Percentiles rank a stretch among this genome's conserved stretches.
Evolutionary conservation across 2,329 filamentous ascomycete genomes (phyloP).

Genomic region (Mycosphaerelloides madeirae): DNA sequence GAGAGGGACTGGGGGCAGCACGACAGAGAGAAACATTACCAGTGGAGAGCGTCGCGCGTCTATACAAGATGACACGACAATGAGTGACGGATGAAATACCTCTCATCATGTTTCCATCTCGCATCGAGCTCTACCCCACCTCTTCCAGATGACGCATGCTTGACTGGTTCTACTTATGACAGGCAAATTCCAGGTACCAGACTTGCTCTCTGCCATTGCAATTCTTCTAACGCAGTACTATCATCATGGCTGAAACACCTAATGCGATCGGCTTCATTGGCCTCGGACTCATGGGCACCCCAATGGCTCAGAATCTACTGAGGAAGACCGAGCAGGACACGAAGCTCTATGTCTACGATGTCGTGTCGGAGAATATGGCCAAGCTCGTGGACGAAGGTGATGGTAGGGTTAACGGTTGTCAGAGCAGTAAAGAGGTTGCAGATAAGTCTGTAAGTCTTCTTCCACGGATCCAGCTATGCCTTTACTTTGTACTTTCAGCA

Average conservation of each 20-base stretch:
- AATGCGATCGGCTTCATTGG: conserved; percentile 48
- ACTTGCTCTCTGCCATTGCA: too few species aligned
- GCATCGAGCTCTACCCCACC: too few species aligned
- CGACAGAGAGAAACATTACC: conserved; percentile 10
- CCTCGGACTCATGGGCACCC: conserved; percentile 52
- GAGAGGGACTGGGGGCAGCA: conserved; percentile 16
- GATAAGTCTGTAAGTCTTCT: conserved; percentile 43
- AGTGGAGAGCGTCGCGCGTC: neutral
- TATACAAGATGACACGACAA: conserved; percentile 15
- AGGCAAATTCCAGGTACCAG: too few species aligned
- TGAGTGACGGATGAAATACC: conserved; percentile 18
- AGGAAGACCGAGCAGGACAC: conserved; percentile 42
- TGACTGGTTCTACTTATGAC: too few species aligned
- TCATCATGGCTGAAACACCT: conserved; percentile 24
- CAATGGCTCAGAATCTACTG: conserved; percentile 50
- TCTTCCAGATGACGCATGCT: too few species aligned
- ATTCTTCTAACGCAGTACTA: too few species aligned
- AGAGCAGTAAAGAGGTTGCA: conserved; percentile 46
- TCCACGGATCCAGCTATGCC: conserved; percentile 1
- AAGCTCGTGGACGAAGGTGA: conserved; percentile 41
- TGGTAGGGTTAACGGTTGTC: conserved; percentile 36
- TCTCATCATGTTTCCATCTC: too few species aligned
- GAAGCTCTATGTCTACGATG: conserved; percentile 47
- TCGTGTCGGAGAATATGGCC: conserved; percentile 41
- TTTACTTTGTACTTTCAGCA: neutral